Base-by-base conservation (phyloP, 108 stramenopile species). In the Pseudonitzschia multistriata region DNA sequence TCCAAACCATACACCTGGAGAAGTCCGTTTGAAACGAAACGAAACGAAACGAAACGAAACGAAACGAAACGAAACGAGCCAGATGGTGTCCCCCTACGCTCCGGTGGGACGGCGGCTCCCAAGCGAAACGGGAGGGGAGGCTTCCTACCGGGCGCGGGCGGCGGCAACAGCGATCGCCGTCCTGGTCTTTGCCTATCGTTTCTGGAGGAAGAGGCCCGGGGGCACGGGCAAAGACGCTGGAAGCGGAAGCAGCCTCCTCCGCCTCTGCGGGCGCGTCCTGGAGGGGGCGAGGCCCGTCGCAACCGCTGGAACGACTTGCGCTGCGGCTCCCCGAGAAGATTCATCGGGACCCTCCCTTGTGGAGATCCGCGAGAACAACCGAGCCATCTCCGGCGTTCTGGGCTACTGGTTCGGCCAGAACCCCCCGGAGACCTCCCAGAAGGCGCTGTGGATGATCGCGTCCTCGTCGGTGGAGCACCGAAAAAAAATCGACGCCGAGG, bases 391-490 rank as follows among this genome's bases (percentile, higher is more conserved):
- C 15, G 45, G 70, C 53, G 88, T 93, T 0, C 67, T 93, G 36
- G 64, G 66, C 11, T 90, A 82, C 63, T 93, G 92, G 92, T 90
- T 90, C 68, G 92, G 92, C 25, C 84, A 87, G 72, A 72, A 83
- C 34, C 60, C 79, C 22, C 89, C 89, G 11, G 88, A 93, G 57
- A 62, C 63, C 27, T 67, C 86, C 5, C 93, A 91, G 73, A 91
- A 94, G 62, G 75, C 79, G 39, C 75, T 94, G 0, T 94, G 93
- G 93, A 94, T 94, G 93, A 91, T 94, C 72, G 84, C 87, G 15
- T 67, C 87, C 17, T 84, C 84, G 35, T 89, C 91, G 0, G 53
- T 30, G 22, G 66, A 81, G 56, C 79, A 76, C 27, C 72, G 79
- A 19, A 33, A 59, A 49, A 57, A 64, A 48, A 83, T 92, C 15